Base-by-base conservation (phyloP, 2,329 filamentous ascomycete species). In the Xylaria sp. region DNA sequence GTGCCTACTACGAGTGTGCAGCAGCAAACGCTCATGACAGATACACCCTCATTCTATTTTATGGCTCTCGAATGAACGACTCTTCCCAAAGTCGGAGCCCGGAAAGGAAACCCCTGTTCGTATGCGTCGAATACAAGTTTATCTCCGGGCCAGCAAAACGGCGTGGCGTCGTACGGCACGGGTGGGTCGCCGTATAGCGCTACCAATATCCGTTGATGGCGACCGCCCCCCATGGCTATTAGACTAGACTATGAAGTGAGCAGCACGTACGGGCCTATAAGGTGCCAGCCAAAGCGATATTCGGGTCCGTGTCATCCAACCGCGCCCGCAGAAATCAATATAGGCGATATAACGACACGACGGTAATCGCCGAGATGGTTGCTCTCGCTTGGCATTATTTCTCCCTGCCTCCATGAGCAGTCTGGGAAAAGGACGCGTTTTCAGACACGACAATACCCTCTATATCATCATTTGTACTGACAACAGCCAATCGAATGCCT, bases 401-500 rank as follows among this genome's bases (percentile, higher is more conserved):
- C 43, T n/a, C 18, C 5, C 41, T 28, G 23, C 57, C 10, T n/a
- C 41, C 18, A 55, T 25, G 5, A 66, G 43, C 25, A 13, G 20
- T 52, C n/a, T 18, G 34, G 18, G 12, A 30, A 28, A 39, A 56
- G 4, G 43, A 20, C 46, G 28, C 41, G 36, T 28, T 66, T 53
- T 30, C 58, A 63, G 56, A 57, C 52, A 58, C 30, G 8, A 10
- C 20, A 13, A 34, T 20, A 46, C 30, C 25, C 36, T 52, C 36
- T 20, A 45, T 34, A 55, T 63, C 46, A 53, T 59, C 2, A 20
- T 39, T 59, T 28, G 41, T 39, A 63, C 48, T 30, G 13, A 36
- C 15, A 15, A 28, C 46, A 67, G 45, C 69, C 69, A 71, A 71
- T 71, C 25, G 56, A 61, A 45, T 36, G 56, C 23, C 65, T 65